A percentile compares a stretch with the other conserved stretches of the same genome.
Conservation (phyloP, 306 rosid species). For the Quercus engelmannii region DNA sequence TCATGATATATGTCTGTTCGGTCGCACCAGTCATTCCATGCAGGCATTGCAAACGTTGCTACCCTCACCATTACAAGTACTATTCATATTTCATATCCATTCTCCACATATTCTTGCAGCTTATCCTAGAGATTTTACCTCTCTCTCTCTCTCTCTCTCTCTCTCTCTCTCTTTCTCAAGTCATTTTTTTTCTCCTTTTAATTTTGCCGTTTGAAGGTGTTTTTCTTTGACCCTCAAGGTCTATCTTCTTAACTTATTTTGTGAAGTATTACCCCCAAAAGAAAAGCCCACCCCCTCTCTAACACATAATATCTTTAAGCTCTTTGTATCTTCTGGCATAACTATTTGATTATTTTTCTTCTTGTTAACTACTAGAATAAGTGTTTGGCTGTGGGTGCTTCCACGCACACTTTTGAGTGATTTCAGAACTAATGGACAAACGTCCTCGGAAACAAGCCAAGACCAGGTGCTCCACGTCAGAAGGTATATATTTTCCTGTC, state of each 20-base stretch:
- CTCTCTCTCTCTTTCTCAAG: neutral
- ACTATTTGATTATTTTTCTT: neutral
- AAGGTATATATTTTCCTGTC: neutral
- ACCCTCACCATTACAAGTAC: neutral
- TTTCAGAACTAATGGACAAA: conserved; percentile 6
- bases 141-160: neutral
- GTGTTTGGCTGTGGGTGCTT: neutral
- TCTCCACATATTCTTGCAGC: neutral
- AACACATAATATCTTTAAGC: neutral
- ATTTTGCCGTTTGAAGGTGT: neutral
- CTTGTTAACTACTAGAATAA: neutral
- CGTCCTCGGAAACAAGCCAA: neutral
- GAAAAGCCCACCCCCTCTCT: neutral
- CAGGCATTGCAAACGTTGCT: neutral
- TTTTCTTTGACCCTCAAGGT: neutral
- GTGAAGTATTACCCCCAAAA: neutral
- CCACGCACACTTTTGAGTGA: neutral
- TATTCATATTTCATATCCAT: neutral
- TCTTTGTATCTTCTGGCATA: neutral
- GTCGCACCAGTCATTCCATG: conserved; percentile 16
- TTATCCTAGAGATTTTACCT: neutral
- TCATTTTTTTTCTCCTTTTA: neutral
- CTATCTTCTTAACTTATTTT: neutral
- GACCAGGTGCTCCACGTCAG: neutral
- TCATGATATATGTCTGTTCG: neutral